These are phyloP conservation scores for Dicorynia guianensis DNA, from an alignment of 306 rosid species.

Conservation along the genomic window DNA sequence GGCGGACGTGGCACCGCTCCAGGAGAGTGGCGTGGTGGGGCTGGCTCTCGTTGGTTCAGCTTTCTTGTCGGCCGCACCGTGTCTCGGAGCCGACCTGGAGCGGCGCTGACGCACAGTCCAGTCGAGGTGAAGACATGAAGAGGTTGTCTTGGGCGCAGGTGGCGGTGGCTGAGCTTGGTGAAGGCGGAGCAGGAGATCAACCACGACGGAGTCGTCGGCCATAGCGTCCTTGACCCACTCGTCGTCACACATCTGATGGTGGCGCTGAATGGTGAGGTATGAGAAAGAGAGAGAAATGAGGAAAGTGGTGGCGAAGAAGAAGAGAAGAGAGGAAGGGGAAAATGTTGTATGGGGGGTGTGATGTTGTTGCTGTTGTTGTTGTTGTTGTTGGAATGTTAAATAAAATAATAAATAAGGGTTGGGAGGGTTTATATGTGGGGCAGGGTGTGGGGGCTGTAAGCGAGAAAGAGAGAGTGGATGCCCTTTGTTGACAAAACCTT, in stretches of 20 bases:
- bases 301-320: constrained; percentile 24
- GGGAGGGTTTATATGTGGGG: constrained; percentile 10
- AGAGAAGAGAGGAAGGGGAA: not conserved
- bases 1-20: constrained; percentile 66
- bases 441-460: not conserved
- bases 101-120: constrained; percentile 79
- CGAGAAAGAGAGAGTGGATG: not conserved
- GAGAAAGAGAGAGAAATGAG: not conserved
- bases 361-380: constrained; percentile 16
- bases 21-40: constrained; percentile 85
- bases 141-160: not conserved
- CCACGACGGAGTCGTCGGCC: constrained; percentile 56
- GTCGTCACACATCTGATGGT: constrained; percentile 39
- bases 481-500: constrained; percentile 8
- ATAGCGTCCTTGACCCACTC: constrained; percentile 63
- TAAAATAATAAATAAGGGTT: not conserved
- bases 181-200: constrained; percentile 53
- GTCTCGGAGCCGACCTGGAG: constrained; percentile 44
- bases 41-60: constrained; percentile 54
- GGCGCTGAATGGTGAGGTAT: not conserved
- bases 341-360: constrained; percentile 29
- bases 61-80: constrained; percentile 25
- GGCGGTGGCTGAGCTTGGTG: constrained; percentile 30
- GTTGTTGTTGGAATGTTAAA: constrained; percentile 29
- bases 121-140: constrained; percentile 34